Percentiles rank a stretch among this genome's conserved stretches.
phyloP scores from a whole-genome alignment of 768 basidiomycete species.

The Phaeotremella fagi region DNA sequence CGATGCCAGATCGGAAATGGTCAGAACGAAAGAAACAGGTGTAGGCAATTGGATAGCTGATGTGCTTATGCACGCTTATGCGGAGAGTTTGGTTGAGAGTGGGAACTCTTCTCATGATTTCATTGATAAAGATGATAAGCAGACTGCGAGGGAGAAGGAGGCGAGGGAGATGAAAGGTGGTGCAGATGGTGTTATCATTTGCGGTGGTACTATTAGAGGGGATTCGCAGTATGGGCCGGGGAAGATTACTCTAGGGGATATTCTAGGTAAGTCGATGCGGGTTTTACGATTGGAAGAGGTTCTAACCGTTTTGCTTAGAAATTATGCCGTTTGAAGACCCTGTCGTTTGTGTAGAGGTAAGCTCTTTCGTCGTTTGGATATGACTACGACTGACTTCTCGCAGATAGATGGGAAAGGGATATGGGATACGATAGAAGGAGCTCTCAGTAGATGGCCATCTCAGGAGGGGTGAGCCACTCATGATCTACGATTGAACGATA shows the following conservation, averaged over 20 bases:
- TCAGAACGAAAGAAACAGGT: conserved; percentile 67
- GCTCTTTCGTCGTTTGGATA: neutral
- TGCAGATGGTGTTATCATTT: conserved; percentile 77
- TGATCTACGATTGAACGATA: neutral
- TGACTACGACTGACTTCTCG: neutral
- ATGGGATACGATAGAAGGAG: conserved; percentile 72
- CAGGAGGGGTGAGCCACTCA: conserved; percentile 68
- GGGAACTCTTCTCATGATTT: neutral
- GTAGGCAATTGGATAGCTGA: conserved; percentile 73
- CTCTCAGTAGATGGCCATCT: conserved; percentile 72
- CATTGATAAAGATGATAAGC: conserved; percentile 57
- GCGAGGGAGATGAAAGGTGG: conserved; percentile 48
- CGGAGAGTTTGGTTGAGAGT: conserved; percentile 39
- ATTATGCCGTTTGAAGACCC: conserved; percentile 87
- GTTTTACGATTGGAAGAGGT: neutral
- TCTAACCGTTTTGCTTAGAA: conserved; percentile 50
- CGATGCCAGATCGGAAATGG: conserved; percentile 68
- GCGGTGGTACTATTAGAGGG: conserved; percentile 77
- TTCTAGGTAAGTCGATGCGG: conserved; percentile 51
- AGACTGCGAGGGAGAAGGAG: conserved; percentile 33
- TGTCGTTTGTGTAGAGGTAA: conserved; percentile 70
- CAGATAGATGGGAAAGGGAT: conserved; percentile 61
- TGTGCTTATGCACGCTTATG: conserved; percentile 68
- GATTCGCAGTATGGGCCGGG: conserved; percentile 82
- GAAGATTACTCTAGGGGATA: conserved; percentile 72